Evolutionary conservation across 208 protist species (phyloP).

Genomic region (Crithidia mellificae): DNA sequence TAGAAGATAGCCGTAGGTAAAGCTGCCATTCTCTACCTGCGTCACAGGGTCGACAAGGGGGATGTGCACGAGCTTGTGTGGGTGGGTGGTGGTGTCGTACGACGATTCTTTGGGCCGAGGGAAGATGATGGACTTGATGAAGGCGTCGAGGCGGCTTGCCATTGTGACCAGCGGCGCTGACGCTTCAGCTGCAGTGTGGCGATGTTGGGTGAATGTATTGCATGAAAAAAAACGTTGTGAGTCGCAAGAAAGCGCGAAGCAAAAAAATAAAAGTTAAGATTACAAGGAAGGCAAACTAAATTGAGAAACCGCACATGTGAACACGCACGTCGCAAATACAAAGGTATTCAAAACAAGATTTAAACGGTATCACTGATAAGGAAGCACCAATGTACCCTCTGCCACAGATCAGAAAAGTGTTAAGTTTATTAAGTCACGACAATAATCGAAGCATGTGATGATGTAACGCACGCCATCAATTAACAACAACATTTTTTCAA

Average conservation of each 20-base stretch:
- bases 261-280: not conserved
- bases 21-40: conserved; percentile 54
- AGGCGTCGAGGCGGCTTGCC: conserved; percentile 54
- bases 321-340: no score
- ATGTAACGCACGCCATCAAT: no score
- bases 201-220: not conserved
- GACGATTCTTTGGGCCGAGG: conserved; percentile 57
- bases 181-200: conserved; percentile 4
- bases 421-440: no score
- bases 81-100: conserved; percentile 53
- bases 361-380: no score
- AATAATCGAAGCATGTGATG: no score
- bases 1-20: conserved; percentile 64
- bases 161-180: conserved; percentile 24
- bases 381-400: no score
- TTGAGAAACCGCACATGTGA: no score
- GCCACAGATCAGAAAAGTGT: no score
- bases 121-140: conserved; percentile 78
- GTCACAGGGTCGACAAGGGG: conserved; percentile 51
- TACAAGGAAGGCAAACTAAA: no score
- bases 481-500: no score
- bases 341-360: no score
- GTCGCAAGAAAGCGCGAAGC: not conserved
- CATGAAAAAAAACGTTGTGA: no score
- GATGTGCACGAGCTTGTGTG: conserved; percentile 60